Evolutionary conservation across 1,284 basidiomycete species (phyloP), one percentile per base, ranked within the genome.

Genomic region (Lentinula novae-zelandiae): DNA sequence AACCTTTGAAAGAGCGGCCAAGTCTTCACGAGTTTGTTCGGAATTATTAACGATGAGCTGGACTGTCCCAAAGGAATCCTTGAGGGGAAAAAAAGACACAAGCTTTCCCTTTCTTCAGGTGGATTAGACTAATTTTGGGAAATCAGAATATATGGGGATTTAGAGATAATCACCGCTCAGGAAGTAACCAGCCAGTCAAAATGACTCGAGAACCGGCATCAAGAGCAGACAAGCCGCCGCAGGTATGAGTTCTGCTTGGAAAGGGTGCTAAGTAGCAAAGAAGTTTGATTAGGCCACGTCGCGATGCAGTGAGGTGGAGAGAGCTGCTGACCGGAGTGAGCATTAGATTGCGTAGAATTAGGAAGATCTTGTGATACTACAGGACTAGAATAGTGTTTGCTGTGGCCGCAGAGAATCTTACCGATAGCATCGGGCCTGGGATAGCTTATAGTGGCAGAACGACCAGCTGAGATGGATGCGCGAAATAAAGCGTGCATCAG

Each of bases 71-170:
- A 82, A 82, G 53, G 86, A 79, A 71, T 96, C 93, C 67, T 86
- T 89, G 67, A 97, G 80, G 22, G 87, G 88, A 74, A 88, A 86
- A 77, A 95, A 93, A 56, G 89, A 89, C 69, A 93, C 66, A 73
- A 76, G 74, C 82, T 87, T 74, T 77, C 87, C 80, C 73, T 88
- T 89, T 53, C 89, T 92, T 75, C 67, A 73, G 67, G 64, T 69
- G 73, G 72, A 68, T 68, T 75, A 67, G 75, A 69, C 69, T 60
- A 68, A 62, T 57, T 67, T 60, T 66, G 55, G 65, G 53, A 64
- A 54, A 51, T 51, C 44, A 60, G 63, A 64, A 69, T 66, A 70
- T 69, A 75, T 68, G 67, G 69, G 67, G 69, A 54, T 54, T 20
- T 57, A 65, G 20, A 69, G 67, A 69, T 66, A 78, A 76, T 76